Percentiles rank a stretch among this genome's conserved stretches.
These are phyloP conservation scores for Gilbertella persicaria DNA, from an alignment of 371 early-diverging fungal genomes.

Conservation along the genomic window DNA sequence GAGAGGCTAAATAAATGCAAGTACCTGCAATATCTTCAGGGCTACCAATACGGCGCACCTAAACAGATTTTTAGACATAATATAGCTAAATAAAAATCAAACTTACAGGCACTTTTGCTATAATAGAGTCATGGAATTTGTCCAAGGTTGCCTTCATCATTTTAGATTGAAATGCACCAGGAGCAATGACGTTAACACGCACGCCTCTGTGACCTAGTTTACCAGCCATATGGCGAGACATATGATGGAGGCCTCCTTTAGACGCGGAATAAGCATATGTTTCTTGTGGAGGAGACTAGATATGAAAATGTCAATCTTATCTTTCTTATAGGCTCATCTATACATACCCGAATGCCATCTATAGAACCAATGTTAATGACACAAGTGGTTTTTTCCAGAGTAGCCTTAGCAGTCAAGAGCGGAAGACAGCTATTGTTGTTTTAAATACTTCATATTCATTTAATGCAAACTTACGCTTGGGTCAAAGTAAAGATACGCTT, in stretches of 20 bases:
- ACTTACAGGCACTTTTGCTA: constrained; percentile 61
- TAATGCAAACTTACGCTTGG: constrained; percentile 57
- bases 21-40: constrained; percentile 90
- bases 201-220: constrained; percentile 64
- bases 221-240: constrained; percentile 68
- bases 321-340: constrained; percentile 44
- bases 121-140: constrained; percentile 57
- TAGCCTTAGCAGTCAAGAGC: constrained; percentile 65
- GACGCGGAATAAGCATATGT: constrained; percentile 79
- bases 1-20: constrained; percentile 75
- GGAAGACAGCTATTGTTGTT: constrained; percentile 60
- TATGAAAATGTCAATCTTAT: constrained; percentile 27
- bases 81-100: too few species aligned
- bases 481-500: constrained; percentile 83
- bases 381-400: constrained; percentile 37
- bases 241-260: constrained; percentile 79
- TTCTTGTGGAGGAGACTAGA: constrained; percentile 47
- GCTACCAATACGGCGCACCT: constrained; percentile 62
- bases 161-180: constrained; percentile 85
- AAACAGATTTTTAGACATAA: too few species aligned
- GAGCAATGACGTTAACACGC: constrained; percentile 87
- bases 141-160: constrained; percentile 86
- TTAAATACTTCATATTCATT: too few species aligned
- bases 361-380: constrained; percentile 73
- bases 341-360: constrained; percentile 63